phyloP scores from a whole-genome alignment of 192 early-diverging fungal species.

The Chytriomyces sp. region DNA sequence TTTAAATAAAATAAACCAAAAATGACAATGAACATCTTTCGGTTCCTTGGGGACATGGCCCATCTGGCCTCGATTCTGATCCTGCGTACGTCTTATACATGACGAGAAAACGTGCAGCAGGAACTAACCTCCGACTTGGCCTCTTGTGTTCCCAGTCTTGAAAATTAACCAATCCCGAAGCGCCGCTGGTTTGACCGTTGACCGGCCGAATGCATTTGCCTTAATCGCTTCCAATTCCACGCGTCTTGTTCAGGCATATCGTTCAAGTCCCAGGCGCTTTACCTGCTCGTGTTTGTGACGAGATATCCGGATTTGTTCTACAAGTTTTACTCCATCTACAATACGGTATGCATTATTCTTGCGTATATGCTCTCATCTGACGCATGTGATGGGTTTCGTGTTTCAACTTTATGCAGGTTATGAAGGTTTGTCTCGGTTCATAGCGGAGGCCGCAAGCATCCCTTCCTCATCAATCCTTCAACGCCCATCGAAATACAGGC shows the following conservation, averaged over 20 bases:
- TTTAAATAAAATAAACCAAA: no score
- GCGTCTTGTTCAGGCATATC: slow-evolving; percentile 81
- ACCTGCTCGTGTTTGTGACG: slow-evolving; percentile 88
- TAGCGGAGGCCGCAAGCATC: no score
- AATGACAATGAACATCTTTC: slow-evolving; percentile 89
- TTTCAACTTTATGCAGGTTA: slow-evolving; percentile 4
- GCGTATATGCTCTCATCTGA: no score
- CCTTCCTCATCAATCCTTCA: no score
- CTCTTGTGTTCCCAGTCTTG: background rate
- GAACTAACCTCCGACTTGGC: background rate
- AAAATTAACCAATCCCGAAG: slow-evolving; percentile 30
- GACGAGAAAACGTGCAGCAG: background rate
- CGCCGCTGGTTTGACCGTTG: slow-evolving; percentile 22
- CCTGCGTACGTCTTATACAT: slow-evolving; percentile 53
- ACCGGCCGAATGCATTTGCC: background rate
- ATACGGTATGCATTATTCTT: slow-evolving; percentile 58
- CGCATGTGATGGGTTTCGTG: background rate
- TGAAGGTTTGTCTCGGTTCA: slow-evolving; percentile 29
- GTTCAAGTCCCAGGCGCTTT: slow-evolving; percentile 94
- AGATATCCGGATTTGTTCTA: slow-evolving; percentile 92
- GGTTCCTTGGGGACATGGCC: slow-evolving; percentile 88
- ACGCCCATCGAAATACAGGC: slow-evolving; percentile 74
- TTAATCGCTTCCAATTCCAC: background rate
- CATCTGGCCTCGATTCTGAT: slow-evolving; percentile 94
- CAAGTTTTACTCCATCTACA: slow-evolving; percentile 82